Evolutionary conservation across 371 early-diverging fungal species (phyloP).

Genomic region (Vairimorpha apis): DNA sequence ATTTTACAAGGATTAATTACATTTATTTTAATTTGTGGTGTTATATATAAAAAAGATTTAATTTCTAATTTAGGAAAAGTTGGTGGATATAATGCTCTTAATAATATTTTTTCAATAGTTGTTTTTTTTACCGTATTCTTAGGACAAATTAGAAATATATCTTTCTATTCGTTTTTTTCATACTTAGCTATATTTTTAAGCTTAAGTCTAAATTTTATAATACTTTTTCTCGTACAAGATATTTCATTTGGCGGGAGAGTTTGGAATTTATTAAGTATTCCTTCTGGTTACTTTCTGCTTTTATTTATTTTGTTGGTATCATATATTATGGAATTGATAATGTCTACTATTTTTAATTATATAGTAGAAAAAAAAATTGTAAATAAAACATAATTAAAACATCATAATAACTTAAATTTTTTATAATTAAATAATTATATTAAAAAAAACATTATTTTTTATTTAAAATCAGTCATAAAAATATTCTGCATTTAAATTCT

Average conservation of each 20-base stretch:
- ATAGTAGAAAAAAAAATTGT: not conserved
- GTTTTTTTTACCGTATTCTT: slow-evolving; percentile 52
- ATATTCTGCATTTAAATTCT: no score
- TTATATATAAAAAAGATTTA: slow-evolving; percentile 33
- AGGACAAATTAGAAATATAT: slow-evolving; percentile 45
- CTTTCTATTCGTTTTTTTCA: slow-evolving; percentile 33
- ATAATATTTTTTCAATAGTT: slow-evolving; percentile 41
- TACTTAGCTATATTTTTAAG: slow-evolving; percentile 41
- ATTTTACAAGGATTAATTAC: slow-evolving; percentile 31
- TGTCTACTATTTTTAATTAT: not conserved
- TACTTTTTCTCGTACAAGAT: slow-evolving; percentile 50
- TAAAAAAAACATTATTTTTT: no score
- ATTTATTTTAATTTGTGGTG: slow-evolving; percentile 26
- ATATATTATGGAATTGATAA: slow-evolving; percentile 8
- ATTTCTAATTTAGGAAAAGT: slow-evolving; percentile 23
- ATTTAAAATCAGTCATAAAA: no score
- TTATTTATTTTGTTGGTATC: not conserved
- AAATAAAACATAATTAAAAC: no score
- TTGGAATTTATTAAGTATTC: slow-evolving; percentile 18
- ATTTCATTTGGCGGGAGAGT: not conserved
- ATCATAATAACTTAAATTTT: no score
- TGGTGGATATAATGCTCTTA: slow-evolving; percentile 40
- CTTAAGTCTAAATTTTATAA: slow-evolving; percentile 24
- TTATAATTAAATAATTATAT: no score
- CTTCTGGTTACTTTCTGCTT: slow-evolving; percentile 23